Evolutionary conservation across 768 basidiomycete genomes (phyloP), one percentile per base, ranked within the genome.

Genomic region (Lentinus tigrinus): DNA sequence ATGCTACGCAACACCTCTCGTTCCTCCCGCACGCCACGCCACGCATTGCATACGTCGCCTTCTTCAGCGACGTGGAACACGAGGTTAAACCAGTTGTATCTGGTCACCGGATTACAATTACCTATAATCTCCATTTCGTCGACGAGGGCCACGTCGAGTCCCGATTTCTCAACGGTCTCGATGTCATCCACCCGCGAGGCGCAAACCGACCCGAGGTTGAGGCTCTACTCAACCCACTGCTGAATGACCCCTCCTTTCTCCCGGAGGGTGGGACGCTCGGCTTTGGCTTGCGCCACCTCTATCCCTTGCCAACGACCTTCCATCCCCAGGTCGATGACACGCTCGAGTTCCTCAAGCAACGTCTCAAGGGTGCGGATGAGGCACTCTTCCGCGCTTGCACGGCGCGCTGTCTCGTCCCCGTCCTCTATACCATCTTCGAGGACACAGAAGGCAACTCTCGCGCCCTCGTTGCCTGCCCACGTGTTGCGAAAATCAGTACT

Each of bases 41-140:
- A 1, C 66, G 61, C 16, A 63, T 75, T 3, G 72, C 69, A 6
- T 81, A 76, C 66, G 64, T 71, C 13, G 75, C 78, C 11, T 79
- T 81, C 63, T 78, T 72, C 63, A 71, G 74, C 34, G 78, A 80
- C 47, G 69, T 80, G 52, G 74, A 78, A 47, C 78, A 80, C 58
- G 79, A 81, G 52, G 77, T 81, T 40, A 42, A 69, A 14, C 71
- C 65, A 0, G 77, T 82, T 39, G 69, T 31, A 3, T 69, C 72
- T 1, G 80, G 81, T 0, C 63, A 74, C 34, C 74, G 81, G 0
- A 70, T 81, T 27, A 80, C 77, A 3, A 52, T 81, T 46, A 76
- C 79, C 0, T 79, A 76, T 67, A 78, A 78, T 50, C 72, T 80
- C n/a, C 69, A 72, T 54, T 58, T 58, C 49, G 46, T 28, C 26